Evolutionary conservation across 345 rosid genomes (phyloP).

Genomic region (Salix caprea): DNA sequence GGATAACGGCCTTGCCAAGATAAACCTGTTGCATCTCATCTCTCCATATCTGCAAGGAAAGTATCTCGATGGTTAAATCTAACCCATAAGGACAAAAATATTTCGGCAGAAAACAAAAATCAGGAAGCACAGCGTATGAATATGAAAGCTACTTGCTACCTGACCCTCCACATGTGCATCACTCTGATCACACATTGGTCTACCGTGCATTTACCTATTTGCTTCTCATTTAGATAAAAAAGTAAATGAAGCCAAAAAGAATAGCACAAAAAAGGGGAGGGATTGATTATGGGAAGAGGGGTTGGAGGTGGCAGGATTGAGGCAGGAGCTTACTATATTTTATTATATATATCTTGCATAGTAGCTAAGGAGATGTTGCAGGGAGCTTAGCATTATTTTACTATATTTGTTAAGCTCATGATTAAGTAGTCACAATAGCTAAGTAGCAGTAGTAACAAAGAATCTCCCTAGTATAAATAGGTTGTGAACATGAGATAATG

Average conservation of each 20-base stretch:
- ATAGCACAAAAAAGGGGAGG: background rate
- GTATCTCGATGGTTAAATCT: background rate
- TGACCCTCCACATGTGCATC: background rate
- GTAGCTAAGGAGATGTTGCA: no score
- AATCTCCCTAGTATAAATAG: no score
- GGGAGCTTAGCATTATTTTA: no score
- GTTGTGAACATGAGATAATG: no score
- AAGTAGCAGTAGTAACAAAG: no score
- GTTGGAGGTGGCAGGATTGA: background rate
- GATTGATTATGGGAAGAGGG: background rate
- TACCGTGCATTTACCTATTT: background rate
- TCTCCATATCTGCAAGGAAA: conserved; percentile 68
- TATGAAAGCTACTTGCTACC: background rate
- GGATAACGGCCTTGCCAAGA: conserved; percentile 50
- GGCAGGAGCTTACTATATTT: no score
- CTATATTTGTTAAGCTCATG: no score
- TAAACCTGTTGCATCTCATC: conserved; percentile 91
- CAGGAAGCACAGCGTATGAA: background rate
- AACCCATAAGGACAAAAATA: background rate
- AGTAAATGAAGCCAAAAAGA: background rate
- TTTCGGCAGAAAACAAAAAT: background rate
- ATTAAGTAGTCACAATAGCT: no score
- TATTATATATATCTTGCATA: no score
- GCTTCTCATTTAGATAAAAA: background rate
- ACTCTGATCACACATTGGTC: background rate